Evolutionary conservation across 1,284 basidiomycete species (phyloP).

Genomic region (Microbotryomycetes sp.): DNA sequence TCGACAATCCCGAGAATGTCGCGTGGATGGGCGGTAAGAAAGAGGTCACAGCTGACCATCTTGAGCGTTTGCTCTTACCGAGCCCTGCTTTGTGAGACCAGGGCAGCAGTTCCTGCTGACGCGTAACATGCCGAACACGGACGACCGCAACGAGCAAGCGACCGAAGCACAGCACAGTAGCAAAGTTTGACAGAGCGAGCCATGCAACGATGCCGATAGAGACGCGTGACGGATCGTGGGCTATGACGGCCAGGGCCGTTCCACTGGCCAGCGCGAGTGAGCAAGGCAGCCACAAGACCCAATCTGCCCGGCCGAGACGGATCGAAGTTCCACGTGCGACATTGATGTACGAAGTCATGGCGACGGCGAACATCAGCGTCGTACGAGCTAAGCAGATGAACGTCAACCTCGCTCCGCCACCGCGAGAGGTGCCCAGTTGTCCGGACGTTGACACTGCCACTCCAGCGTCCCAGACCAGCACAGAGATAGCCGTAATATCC

Average conservation of each 20-base stretch:
- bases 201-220: slow-evolving; percentile 20
- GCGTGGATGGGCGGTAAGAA: slow-evolving; percentile 8
- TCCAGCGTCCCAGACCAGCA: slow-evolving; percentile 23
- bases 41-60: not conserved
- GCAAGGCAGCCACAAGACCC: slow-evolving; percentile 24
- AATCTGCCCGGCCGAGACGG: slow-evolving; percentile 20
- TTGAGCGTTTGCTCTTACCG: not conserved
- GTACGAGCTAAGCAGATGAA: slow-evolving; percentile 15
- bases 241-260: slow-evolving; percentile 9
- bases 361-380: slow-evolving; percentile 22
- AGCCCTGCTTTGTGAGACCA: slow-evolving; percentile 4
- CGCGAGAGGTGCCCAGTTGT: not conserved
- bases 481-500: slow-evolving; percentile 14
- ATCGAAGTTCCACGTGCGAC: slow-evolving; percentile 15
- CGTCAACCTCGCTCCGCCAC: not conserved
- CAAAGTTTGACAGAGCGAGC: slow-evolving; percentile 1
- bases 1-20: slow-evolving; percentile 19
- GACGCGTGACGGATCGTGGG: not conserved
- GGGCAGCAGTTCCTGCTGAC: slow-evolving; percentile 5
- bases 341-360: slow-evolving; percentile 15
- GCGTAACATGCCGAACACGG: slow-evolving; percentile 15
- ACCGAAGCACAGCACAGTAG: slow-evolving; percentile 15
- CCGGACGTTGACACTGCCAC: not conserved
- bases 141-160: slow-evolving; percentile 27
- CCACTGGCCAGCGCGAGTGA: slow-evolving; percentile 8